These are phyloP conservation scores for Paecilomyces formosus DNA, from an alignment of 2,329 filamentous ascomycete species.

Conservation along the genomic window DNA sequence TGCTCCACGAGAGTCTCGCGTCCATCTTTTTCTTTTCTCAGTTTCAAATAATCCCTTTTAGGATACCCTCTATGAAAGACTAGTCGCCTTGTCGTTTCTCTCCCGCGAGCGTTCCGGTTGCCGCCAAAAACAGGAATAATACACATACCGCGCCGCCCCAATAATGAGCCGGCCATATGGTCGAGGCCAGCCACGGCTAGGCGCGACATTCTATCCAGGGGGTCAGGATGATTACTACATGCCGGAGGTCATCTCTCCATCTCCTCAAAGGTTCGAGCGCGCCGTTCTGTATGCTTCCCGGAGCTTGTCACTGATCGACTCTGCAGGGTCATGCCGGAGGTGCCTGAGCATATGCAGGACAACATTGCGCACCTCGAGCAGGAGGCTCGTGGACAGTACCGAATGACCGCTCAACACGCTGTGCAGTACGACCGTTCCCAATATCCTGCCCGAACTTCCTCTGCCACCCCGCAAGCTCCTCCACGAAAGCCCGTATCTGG, in stretches of 20 bases:
- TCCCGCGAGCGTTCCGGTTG: neutral
- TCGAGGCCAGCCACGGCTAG: conserved; percentile 37
- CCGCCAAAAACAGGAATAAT: conserved; percentile 7
- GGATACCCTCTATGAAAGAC: neutral
- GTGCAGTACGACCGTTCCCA: conserved; percentile 25
- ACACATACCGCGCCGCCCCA: conserved; percentile 5
- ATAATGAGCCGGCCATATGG: conserved; percentile 31
- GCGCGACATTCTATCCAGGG: conserved; percentile 62
- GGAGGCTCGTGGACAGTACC: conserved; percentile 52
- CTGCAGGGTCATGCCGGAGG: conserved; percentile 82
- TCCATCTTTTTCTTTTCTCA: neutral
- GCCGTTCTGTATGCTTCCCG: conserved; percentile 3
- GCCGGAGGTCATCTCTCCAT: conserved; percentile 61
- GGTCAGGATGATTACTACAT: conserved; percentile 62
- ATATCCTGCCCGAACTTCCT: conserved; percentile 31
- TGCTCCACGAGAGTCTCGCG: neutral
- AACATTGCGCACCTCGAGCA: conserved; percentile 87
- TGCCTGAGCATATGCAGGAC: conserved; percentile 93
- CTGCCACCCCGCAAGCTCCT: conserved; percentile 20
- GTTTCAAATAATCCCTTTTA: neutral
- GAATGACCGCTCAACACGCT: conserved; percentile 29
- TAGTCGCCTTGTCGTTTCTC: neutral
- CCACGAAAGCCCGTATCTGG: neutral
- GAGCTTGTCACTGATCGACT: conserved; percentile 16
- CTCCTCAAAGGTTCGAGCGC: conserved; percentile 57